Conservation (phyloP, 129 eudicot genomes). For the Rutidosis leptorrhynchoides region DNA sequence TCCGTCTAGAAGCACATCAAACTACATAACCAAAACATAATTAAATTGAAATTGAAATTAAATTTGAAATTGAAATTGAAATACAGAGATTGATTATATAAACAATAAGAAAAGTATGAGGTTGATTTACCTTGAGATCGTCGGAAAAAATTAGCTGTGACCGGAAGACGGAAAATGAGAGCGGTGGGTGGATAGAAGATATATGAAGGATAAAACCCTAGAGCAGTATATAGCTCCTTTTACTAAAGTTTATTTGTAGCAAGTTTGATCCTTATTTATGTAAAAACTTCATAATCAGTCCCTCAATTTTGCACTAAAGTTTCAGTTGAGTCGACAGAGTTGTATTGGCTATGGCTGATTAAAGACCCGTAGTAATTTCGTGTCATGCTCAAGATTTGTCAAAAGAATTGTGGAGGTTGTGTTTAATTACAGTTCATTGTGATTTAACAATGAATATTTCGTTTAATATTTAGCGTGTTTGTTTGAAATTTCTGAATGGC, state of each 20-base stretch:
- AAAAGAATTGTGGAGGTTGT: too few species aligned
- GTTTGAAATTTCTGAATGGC: too few species aligned
- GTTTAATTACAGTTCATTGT: too few species aligned
- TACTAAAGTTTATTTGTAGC: not conserved
- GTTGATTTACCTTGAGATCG: not conserved
- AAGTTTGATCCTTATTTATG: not conserved
- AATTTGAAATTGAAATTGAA: not conserved
- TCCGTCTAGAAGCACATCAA: not conserved
- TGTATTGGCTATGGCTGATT: not conserved
- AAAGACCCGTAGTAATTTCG: too few species aligned
- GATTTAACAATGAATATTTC: too few species aligned
- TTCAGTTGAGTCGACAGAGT: not conserved
- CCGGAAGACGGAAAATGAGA: conserved; percentile 2
- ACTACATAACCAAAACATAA: not conserved
- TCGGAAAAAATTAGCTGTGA: not conserved
- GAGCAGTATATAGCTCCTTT: not conserved
- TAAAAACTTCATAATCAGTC: not conserved
- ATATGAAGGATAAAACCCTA: conserved; percentile 1
- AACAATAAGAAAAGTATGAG: not conserved
- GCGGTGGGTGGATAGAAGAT: not conserved
- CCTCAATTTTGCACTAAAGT: not conserved
- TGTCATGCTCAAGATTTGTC: too few species aligned
- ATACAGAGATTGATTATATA: not conserved
- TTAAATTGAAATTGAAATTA: not conserved
- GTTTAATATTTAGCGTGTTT: too few species aligned